Evolutionary conservation across 371 early-diverging fungal genomes (phyloP).

Genomic region (Actinomortierella ambigua): DNA sequence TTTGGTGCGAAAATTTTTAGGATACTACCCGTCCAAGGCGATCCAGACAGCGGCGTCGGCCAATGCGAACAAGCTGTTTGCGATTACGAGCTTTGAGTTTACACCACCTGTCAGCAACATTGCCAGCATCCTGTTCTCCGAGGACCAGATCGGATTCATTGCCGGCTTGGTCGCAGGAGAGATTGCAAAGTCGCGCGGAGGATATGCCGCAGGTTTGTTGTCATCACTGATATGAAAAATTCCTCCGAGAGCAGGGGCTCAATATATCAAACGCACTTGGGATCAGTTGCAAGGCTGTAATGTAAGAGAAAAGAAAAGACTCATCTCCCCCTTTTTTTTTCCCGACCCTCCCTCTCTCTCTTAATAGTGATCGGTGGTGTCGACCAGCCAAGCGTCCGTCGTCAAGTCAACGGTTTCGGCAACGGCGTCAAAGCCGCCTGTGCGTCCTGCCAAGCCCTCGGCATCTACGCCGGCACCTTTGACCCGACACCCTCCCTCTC

Average conservation of each 20-base stretch:
- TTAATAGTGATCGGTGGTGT: conserved; percentile 39
- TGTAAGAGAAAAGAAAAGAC: too few species aligned
- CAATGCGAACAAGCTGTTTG: conserved; percentile 39
- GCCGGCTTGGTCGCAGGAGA: conserved; percentile 43
- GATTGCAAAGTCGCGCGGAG: conserved; percentile 35
- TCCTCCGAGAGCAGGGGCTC: too few species aligned
- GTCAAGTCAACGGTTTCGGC: conserved; percentile 45
- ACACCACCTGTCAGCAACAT: conserved; percentile 42
- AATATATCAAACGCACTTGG: too few species aligned
- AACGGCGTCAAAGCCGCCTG: conserved; percentile 39
- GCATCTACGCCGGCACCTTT: conserved; percentile 37
- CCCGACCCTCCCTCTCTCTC: background rate
- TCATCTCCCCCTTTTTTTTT: background rate
- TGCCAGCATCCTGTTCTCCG: conserved; percentile 41
- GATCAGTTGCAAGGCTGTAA: too few species aligned
- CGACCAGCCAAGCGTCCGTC: conserved; percentile 37
- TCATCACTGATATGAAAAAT: too few species aligned
- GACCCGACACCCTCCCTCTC: conserved; percentile 17
- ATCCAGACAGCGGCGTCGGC: conserved; percentile 27
- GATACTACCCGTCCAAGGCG: conserved; percentile 40
- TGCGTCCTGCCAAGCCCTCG: conserved; percentile 26
- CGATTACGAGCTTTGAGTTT: conserved; percentile 41
- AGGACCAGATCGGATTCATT: conserved; percentile 43
- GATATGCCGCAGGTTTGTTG: conserved; percentile 43
- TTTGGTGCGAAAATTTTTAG: too few species aligned